A percentile compares a stretch with the other conserved stretches of the same genome.
Evolutionary conservation across 2,329 filamentous ascomycete species (phyloP).

Genomic region (Coniochaeta sp.): DNA sequence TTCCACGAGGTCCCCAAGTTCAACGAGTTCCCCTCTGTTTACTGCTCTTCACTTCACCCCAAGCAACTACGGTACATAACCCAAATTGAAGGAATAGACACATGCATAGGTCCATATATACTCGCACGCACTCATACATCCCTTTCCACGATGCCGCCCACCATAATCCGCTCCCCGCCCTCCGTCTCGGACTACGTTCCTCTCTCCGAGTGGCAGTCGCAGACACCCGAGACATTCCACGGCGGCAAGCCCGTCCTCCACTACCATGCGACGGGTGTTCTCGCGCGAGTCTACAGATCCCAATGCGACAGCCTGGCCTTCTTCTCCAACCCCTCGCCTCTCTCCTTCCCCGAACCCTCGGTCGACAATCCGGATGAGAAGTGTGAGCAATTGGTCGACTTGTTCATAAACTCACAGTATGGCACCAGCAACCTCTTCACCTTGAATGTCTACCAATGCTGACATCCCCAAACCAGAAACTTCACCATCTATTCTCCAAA

Average conservation of each 20-base stretch:
- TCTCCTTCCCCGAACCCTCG: conserved; percentile 6
- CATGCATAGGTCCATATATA: too few species aligned
- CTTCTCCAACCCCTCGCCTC: conserved; percentile 32
- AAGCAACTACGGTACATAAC: conserved; percentile 5
- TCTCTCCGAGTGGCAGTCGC: conserved; percentile 61
- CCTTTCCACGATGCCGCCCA: conserved; percentile 31
- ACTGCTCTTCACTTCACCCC: not conserved
- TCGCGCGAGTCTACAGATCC: conserved; percentile 47
- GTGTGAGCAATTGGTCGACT: conserved; percentile 41
- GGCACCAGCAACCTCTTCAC: conserved; percentile 8
- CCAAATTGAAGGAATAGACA: not conserved
- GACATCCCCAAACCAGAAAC: conserved; percentile 26
- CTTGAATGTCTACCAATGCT: not conserved
- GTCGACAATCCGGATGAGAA: conserved; percentile 19
- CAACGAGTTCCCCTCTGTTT: not conserved
- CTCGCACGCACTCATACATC: too few species aligned
- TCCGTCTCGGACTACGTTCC: conserved; percentile 51
- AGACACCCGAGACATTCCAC: conserved; percentile 67
- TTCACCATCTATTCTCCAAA: conserved; percentile 57
- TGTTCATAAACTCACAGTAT: conserved; percentile 54
- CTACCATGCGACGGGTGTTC: conserved; percentile 48
- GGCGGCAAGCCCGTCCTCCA: conserved; percentile 65
- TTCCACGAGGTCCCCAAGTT: too few species aligned
- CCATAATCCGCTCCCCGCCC: conserved; percentile 51
- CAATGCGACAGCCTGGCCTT: conserved; percentile 49